phyloP scores from a whole-genome alignment of 1,284 basidiomycete species.

The Lignosus rhinocerotis region DNA sequence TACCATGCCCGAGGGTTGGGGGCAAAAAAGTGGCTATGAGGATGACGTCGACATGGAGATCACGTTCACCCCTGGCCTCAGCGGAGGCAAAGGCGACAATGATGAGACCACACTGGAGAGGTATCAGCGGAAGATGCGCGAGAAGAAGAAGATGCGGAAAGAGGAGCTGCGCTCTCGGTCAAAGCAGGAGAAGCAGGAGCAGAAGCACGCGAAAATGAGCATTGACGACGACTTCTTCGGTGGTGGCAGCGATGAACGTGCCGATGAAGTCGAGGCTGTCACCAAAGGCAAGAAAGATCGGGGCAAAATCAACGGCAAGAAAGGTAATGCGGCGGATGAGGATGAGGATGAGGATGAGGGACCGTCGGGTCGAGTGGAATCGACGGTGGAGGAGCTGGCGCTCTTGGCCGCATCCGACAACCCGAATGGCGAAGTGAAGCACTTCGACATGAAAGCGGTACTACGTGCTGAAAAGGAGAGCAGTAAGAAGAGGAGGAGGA shows the following conservation, averaged over 20 bases:
- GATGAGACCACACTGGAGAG: conserved; percentile 83
- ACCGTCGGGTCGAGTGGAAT: conserved; percentile 27
- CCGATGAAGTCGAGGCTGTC: conserved; percentile 30
- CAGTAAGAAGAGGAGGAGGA: conserved; percentile 54
- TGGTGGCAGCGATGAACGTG: conserved; percentile 44
- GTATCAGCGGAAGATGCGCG: conserved; percentile 86
- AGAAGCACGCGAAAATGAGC: conserved; percentile 27
- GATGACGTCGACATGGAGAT: conserved; percentile 85
- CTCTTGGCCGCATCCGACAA: conserved; percentile 64
- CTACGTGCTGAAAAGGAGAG: conserved; percentile 80
- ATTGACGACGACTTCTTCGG: conserved; percentile 75
- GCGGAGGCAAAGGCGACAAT: conserved; percentile 49
- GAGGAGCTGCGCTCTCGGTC: conserved; percentile 54
- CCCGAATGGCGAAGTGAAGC: conserved; percentile 57
- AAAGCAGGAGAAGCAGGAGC: conserved; percentile 25
- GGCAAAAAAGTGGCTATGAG: conserved; percentile 43
- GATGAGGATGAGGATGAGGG: conserved; percentile 14
- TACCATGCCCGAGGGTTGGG: conserved; percentile 82
- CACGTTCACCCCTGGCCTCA: conserved; percentile 87
- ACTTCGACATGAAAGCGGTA: conserved; percentile 93
- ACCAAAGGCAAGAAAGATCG: conserved; percentile 12
- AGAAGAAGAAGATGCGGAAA: conserved; percentile 82
- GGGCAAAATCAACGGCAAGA: conserved; percentile 24
- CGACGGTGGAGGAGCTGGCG: conserved; percentile 63
- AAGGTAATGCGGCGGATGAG: conserved; percentile 19